Percentiles rank a stretch among this genome's conserved stretches.
Evolutionary conservation across 345 rosid species (phyloP).

Genomic region (Syzygium jambos): DNA sequence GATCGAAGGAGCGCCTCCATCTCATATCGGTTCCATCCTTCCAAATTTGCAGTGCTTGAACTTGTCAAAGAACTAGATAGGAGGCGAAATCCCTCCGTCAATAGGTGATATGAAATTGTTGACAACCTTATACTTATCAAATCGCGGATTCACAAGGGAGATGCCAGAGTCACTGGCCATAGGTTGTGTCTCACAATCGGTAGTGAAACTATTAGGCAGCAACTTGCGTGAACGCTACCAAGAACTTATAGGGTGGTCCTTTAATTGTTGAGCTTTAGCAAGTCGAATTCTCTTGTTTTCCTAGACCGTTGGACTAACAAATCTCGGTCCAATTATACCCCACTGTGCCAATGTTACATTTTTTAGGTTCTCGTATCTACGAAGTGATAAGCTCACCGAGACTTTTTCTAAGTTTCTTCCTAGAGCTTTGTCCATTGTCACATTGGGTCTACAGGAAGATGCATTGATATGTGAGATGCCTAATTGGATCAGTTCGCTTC

Average conservation of each 20-base stretch:
- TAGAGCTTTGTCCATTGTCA: no score
- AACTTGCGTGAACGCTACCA: not conserved
- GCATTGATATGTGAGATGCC: no score
- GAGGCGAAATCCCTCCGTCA: not conserved
- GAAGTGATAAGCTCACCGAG: no score
- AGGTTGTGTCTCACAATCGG: not conserved
- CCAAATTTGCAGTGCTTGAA: not conserved
- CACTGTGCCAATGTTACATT: no score
- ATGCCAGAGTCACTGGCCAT: not conserved
- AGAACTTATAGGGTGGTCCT: not conserved
- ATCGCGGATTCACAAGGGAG: not conserved
- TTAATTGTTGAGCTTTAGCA: not conserved
- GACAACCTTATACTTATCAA: not conserved
- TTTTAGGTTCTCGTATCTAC: no score
- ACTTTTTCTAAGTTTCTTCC: no score
- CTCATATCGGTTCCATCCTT: not conserved
- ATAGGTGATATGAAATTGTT: not conserved
- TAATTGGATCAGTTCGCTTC: no score
- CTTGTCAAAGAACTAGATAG: not conserved
- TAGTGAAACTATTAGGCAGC: rapidly evolving
- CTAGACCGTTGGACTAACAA: no score
- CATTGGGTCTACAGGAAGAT: no score
- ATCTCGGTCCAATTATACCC: no score
- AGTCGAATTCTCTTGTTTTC: not conserved
- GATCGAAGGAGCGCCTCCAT: not conserved